Evolutionary conservation across 2,329 filamentous ascomycete species (phyloP).

Genomic region (Neofusicoccum sp.): DNA sequence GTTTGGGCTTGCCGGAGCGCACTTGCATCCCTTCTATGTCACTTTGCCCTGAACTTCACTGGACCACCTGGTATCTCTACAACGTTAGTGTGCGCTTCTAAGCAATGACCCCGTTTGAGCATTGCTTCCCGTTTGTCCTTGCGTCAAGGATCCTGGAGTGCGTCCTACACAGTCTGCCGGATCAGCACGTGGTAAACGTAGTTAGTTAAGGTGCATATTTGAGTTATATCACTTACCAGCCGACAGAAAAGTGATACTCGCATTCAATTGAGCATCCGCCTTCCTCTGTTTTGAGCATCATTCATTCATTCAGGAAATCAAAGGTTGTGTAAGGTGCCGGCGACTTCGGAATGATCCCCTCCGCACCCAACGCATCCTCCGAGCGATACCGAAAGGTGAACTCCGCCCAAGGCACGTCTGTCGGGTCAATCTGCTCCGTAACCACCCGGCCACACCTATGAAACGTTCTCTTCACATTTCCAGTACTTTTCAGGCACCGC

Average conservation of each 20-base stretch:
- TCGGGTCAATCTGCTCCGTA: conserved; percentile 11
- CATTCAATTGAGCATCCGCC: too few species aligned
- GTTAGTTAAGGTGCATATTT: too few species aligned
- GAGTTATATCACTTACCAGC: too few species aligned
- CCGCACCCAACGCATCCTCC: background rate
- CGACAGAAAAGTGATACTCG: background rate
- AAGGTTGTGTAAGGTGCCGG: background rate
- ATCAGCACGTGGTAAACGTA: too few species aligned
- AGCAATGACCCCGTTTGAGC: too few species aligned
- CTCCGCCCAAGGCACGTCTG: conserved; percentile 12
- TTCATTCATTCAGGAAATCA: conserved; percentile 3
- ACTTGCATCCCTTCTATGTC: background rate
- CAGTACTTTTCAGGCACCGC: background rate
- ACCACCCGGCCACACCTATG: background rate
- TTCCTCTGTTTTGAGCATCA: background rate
- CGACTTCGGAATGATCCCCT: background rate
- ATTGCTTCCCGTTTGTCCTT: too few species aligned
- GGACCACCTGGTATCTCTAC: background rate
- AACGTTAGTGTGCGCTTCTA: too few species aligned
- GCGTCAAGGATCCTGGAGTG: too few species aligned
- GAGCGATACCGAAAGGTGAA: conserved; percentile 8
- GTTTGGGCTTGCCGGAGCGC: background rate
- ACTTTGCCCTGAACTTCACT: background rate
- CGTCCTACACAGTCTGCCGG: too few species aligned
- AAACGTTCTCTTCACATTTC: conserved; percentile 9